Base-by-base conservation (phyloP, 1,284 basidiomycete genomes). In the Amylostereum areolatum region DNA sequence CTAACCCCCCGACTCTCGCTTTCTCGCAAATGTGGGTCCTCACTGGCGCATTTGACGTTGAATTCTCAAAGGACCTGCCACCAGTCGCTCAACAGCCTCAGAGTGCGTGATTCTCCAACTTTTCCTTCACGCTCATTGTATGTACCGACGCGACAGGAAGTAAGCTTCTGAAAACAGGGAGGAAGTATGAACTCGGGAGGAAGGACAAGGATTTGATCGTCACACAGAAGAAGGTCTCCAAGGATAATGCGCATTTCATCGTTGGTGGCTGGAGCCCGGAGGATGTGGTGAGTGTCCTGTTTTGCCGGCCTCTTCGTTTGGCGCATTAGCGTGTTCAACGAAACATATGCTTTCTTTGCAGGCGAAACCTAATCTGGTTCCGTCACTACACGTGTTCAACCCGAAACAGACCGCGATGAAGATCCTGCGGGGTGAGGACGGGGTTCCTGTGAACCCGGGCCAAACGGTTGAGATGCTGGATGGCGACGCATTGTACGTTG, bases 141-240 rank as follows among this genome's bases (percentile, higher is more conserved):
- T 18, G 18, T 18, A 18, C 18, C 18, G 18, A 5, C 41, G n/a
- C 45, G 36, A 0, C 55, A 88, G 84, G 79, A 62, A 63, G 66
- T 10, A 87, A 85, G 58, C 61, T 85, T 4, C 67, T 88, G 44
- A 85, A 83, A 60, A 69, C 81, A 0, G 74, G 75, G 12, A 71
- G 62, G 40, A 68, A 66, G 12, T 80, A 84, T 51, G 41, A 57
- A 1, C 58, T 86, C 2, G 83, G 85, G 11, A 67, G 85, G 31
- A 82, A 76, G 59, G 74, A 72, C 3, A 64, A 64, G 43, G 68
- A 72, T 2, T 65, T 88, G 2, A 34, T 72, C 5, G 65, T 88
- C 45, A 75, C 73, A 47, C 73, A 72, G 66, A 80, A 80, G 58
- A 81, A 77, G 56, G 70, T 88, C 48, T 88, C 85, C 0, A 70